Base-by-base conservation (phyloP, 2,329 filamentous ascomycete species). In the Biscogniauxia marginata region DNA sequence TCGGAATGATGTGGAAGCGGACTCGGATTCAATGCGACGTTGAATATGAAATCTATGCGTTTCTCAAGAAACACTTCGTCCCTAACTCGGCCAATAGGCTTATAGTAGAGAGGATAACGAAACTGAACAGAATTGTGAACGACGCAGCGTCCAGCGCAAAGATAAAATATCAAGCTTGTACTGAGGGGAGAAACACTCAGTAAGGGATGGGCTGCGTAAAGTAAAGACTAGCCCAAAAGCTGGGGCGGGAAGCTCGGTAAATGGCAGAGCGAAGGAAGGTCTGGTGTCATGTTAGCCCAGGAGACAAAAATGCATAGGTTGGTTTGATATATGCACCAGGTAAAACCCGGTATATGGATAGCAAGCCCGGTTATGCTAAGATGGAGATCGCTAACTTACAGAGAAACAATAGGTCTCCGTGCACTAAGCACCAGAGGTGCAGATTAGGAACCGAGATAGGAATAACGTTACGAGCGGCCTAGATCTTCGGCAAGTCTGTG, bases 11-110 rank as follows among this genome's bases (percentile, higher is more conserved):
- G 67, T 60, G 63, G 61, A 67, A 71, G 70, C 68, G 65, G 70
- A 64, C 67, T 70, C 67, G 70, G 63, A 66, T 67, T 71, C 66
- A 73, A 74, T 73, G 70, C 71, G 65, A 71, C 68, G 65, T 61
- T 64, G 60, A 61, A 58, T 59, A 62, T 62, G 60, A 65, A 64
- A 65, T 67, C 65, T 70, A 70, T 70, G 68, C 66, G 67, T 65
- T 60, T 64, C 62, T 62, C 62, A 60, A 68, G 57, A 61, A 67
- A 57, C 60, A 51, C 56, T 65, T 65, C 59, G 58, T 54, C 60
- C 65, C 60, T 62, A 55, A 56, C 56, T 52, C 48, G 43, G 52
- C 57, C 53, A 57, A 57, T 54, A 45, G 9, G 16, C 18, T 52
- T 50, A 50, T 55, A 60, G 53, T 57, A 47, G 55, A 49, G 24